Conservation (phyloP, 208 protist genomes). For the Trypanosoma scelopori region DNA sequence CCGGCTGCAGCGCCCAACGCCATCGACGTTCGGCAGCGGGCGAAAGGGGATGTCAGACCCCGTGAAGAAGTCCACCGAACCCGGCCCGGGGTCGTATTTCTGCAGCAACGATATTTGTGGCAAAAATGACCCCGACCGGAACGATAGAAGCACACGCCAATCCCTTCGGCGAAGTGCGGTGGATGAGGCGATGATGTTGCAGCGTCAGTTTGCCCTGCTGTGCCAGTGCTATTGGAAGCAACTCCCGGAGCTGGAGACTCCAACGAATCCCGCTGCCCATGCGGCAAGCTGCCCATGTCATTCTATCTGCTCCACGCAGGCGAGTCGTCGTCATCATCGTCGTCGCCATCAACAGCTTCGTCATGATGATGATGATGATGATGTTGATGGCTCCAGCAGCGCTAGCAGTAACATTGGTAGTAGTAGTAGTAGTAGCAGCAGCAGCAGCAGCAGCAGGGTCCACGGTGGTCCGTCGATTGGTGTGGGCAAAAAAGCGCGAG, state of each 20-base stretch:
- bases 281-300: conserved; percentile 58
- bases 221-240: conserved; percentile 40
- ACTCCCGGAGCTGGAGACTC: conserved; percentile 44
- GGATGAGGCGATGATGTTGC: conserved; percentile 9
- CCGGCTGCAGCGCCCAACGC: neutral
- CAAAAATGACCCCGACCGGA: neutral
- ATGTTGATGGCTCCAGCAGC: too few species aligned
- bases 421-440: neutral
- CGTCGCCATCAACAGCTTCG: too few species aligned
- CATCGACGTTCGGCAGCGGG: conserved; percentile 32
- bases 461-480: neutral
- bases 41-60: conserved; percentile 29
- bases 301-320: conserved; percentile 12
- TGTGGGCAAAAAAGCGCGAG: neutral
- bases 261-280: conserved; percentile 71
- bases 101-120: neutral
- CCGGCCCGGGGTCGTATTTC: conserved; percentile 33
- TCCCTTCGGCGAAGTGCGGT: neutral
- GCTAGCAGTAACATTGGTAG: conserved; percentile 3
- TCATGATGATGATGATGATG: too few species aligned
- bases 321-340: too few species aligned
- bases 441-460: neutral
- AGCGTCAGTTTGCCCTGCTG: conserved; percentile 13
- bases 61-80: conserved; percentile 17
- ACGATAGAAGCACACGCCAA: too few species aligned